Evolutionary conservation across 495 filamentous ascomycete species (phyloP), one percentile per base, ranked within the genome.

Genomic region (Penicillium simplicissimum): DNA sequence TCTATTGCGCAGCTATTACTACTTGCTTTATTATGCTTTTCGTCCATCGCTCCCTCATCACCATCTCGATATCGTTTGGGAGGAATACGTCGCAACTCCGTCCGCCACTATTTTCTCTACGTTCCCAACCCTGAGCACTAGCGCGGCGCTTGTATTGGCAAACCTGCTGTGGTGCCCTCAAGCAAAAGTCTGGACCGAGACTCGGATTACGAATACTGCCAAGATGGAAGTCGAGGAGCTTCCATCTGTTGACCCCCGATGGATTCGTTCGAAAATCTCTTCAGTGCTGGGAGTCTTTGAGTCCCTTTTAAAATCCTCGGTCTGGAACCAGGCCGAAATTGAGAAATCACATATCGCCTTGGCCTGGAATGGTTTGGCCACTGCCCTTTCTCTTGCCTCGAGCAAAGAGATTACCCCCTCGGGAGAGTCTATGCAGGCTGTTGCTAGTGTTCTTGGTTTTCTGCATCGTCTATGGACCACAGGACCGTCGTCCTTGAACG

Each of bases 331-430:
- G 4, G 76, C 83, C 15, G 78, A 78, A 7, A 66, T 77, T 7
- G 67, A 72, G 14, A 63, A 65, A 23, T 79, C 75, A 2, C 69
- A 77, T 31, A 79, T 85, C 28, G 80, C 78, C 37, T 70, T 72
- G 11, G 79, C 94, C 42, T 97, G 95, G 94, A 71, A 74, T 11
- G 81, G 76, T 49, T 84, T 96, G 31, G 82, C 88, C 15, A 83
- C 76, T 13, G 85, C 90, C 8, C 73, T 97, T 34, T 87, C 88
- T 4, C 82, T 87, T 54, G 93, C 95, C 0, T 90, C 90, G 7
- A 87, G 82, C 45, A 95, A 96, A 74, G 95, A 98, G 69, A 87
- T 98, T 57, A 97, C 92, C 64, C 89, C 93, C 13, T 91, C 91
- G 0, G 82, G 82, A 23, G 93, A 98, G 58, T 88, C 90, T 6